A percentile compares a stretch with the other conserved stretches of the same genome.
Evolutionary conservation across 306 rosid genomes (phyloP).

Genomic region (Malus asiatica): DNA sequence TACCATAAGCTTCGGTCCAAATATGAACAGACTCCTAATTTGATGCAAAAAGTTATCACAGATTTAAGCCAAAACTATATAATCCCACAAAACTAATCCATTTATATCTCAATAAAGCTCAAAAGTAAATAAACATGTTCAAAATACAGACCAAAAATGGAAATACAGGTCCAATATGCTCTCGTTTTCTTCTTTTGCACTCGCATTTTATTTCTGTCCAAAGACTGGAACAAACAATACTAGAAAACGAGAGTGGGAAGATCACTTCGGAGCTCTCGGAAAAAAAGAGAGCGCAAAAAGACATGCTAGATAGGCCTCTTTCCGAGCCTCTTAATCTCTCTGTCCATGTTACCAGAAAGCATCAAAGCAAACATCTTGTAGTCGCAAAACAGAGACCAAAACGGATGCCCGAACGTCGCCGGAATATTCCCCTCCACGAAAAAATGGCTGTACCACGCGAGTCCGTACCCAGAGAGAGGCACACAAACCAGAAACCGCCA

Average conservation of each 20-base stretch:
- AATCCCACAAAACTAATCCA: background rate
- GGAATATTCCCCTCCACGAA: conserved; percentile 85
- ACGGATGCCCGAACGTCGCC: conserved; percentile 78
- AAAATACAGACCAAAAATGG: no score
- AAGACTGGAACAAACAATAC: no score
- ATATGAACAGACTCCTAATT: no score
- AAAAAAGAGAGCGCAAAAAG: conserved; percentile 17
- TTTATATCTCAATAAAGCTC: background rate
- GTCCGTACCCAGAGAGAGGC: conserved; percentile 79
- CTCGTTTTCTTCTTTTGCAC: no score
- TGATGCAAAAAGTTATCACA: no score
- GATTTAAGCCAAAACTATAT: background rate
- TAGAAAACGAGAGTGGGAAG: background rate
- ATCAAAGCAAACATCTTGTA: conserved; percentile 87
- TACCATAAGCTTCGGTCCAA: no score
- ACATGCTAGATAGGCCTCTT: conserved; percentile 82
- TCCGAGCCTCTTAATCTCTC: conserved; percentile 96
- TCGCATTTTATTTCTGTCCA: background rate
- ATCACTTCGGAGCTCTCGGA: background rate
- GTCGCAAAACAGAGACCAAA: conserved; percentile 87
- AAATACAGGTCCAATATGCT: background rate
- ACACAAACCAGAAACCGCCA: conserved; percentile 81
- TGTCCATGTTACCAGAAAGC: conserved; percentile 91
- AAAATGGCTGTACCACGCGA: conserved; percentile 97
- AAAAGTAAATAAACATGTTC: no score